A percentile compares a stretch with the other conserved stretches of the same genome.
Evolutionary conservation across 805 yeast genomes (phyloP).

Genomic region (Candida pseudofarinosa): DNA sequence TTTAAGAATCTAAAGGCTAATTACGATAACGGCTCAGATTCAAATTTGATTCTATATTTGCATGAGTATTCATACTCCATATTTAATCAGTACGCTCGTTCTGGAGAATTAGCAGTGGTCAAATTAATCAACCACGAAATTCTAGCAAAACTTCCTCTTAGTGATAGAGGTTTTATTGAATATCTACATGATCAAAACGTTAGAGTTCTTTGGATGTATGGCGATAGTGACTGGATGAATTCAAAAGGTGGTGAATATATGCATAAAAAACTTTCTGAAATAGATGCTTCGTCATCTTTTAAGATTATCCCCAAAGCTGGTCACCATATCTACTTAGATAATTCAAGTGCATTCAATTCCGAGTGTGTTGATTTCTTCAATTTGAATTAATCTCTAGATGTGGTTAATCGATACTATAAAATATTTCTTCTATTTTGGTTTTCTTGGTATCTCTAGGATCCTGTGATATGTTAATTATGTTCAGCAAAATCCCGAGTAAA

Average conservation of each 20-base stretch:
- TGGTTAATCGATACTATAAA: not conserved
- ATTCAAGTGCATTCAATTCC: conserved; percentile 29
- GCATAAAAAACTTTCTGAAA: conserved; percentile 18
- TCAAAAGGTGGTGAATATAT: conserved; percentile 33
- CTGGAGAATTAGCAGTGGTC: conserved; percentile 42
- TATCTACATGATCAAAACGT: conserved; percentile 19
- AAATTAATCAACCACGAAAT: conserved; percentile 38
- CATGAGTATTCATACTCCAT: conserved; percentile 40
- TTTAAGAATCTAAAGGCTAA: conserved; percentile 27
- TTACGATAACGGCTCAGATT: conserved; percentile 8
- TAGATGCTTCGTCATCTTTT: conserved; percentile 7
- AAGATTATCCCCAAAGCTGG: conserved; percentile 32
- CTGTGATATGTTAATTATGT: not conserved
- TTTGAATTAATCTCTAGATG: not conserved
- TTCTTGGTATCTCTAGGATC: not conserved
- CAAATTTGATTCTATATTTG: conserved; percentile 28
- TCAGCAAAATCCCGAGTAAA: not conserved
- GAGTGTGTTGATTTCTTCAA: conserved; percentile 20
- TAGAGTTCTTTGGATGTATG: conserved; percentile 34
- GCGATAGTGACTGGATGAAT: conserved; percentile 45
- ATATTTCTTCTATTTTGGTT: not conserved
- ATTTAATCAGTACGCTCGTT: conserved; percentile 40
- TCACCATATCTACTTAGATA: conserved; percentile 41
- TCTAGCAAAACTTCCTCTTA: conserved; percentile 34
- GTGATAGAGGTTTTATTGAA: conserved; percentile 36